phyloP scores from a whole-genome alignment of 2,329 filamentous ascomycete species.

The Fusarium sp. region DNA sequence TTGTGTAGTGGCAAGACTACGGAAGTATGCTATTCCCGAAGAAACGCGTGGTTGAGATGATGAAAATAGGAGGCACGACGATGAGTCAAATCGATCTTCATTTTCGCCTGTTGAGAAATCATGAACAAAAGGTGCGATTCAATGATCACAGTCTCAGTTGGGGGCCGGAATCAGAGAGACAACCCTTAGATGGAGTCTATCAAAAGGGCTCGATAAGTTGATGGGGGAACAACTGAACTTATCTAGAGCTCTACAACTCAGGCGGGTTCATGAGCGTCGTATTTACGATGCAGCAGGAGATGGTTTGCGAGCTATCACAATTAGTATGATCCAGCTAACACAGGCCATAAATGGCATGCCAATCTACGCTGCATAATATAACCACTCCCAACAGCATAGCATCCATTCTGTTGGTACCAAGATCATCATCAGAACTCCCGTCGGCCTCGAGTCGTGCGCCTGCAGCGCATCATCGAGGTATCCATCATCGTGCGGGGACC shows the following conservation, averaged over 20 bases:
- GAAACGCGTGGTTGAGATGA: not conserved
- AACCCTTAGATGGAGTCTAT: accelerated
- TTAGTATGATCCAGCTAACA: not conserved
- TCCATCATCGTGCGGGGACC: not conserved
- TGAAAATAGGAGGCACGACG: no score
- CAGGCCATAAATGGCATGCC: accelerated
- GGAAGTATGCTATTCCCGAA: not conserved
- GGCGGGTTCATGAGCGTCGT: accelerated
- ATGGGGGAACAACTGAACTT: not conserved
- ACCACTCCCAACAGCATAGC: not conserved
- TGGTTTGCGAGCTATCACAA: not conserved
- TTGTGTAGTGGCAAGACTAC: not conserved
- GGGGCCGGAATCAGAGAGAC: not conserved
- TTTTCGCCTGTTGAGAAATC: not conserved
- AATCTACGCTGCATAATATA: not conserved
- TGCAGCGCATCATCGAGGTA: not conserved
- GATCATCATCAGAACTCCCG: not conserved
- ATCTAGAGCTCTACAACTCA: accelerated
- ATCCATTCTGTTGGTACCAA: not conserved
- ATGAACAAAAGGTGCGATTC: accelerated
- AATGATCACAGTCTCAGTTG: accelerated
- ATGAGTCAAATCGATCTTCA: not conserved
- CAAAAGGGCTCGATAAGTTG: not conserved
- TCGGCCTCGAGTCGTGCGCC: not conserved
- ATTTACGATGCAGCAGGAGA: not conserved